Evolutionary conservation across 1,284 basidiomycete species (phyloP).

Genomic region (Malassezia globosa): DNA sequence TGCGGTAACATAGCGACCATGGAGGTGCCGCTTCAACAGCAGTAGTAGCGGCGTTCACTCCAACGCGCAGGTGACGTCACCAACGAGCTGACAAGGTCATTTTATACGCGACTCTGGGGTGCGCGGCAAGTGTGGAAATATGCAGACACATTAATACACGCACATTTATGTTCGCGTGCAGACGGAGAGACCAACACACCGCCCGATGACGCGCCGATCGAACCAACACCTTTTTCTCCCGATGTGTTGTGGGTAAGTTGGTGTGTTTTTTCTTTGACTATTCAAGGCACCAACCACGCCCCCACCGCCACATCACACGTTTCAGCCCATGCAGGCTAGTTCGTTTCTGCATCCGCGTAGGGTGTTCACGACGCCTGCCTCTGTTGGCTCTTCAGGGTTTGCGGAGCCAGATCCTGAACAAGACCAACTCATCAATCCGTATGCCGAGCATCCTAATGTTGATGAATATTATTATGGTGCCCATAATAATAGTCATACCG

Average conservation of each 20-base stretch:
- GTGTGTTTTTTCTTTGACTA: not conserved
- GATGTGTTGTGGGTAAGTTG: too few relatives aligned
- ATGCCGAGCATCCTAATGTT: not conserved
- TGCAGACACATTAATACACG: too few relatives aligned
- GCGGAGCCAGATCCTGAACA: conserved; percentile 1
- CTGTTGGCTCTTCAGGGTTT: not conserved
- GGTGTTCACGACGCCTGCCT: conserved; percentile 4
- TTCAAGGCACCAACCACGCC: too few relatives aligned
- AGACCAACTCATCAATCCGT: conserved; percentile 2
- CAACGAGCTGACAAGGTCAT: too few relatives aligned
- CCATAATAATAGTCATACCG: not conserved
- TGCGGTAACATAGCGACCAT: not conserved
- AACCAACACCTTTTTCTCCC: not conserved
- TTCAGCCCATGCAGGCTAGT: not conserved
- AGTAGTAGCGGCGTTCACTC: not conserved
- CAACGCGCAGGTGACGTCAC: too few relatives aligned
- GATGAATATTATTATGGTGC: not conserved
- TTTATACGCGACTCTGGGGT: too few relatives aligned
- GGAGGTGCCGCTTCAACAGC: not conserved
- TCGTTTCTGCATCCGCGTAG: conserved; percentile 1
- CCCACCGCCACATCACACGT: not conserved
- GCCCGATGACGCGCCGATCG: not conserved
- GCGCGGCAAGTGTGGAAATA: too few relatives aligned
- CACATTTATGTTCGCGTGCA: too few relatives aligned
- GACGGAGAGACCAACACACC: not conserved